Base-by-base conservation (phyloP, 2,329 filamentous ascomycete species). In the Claviceps purpurea region DNA sequence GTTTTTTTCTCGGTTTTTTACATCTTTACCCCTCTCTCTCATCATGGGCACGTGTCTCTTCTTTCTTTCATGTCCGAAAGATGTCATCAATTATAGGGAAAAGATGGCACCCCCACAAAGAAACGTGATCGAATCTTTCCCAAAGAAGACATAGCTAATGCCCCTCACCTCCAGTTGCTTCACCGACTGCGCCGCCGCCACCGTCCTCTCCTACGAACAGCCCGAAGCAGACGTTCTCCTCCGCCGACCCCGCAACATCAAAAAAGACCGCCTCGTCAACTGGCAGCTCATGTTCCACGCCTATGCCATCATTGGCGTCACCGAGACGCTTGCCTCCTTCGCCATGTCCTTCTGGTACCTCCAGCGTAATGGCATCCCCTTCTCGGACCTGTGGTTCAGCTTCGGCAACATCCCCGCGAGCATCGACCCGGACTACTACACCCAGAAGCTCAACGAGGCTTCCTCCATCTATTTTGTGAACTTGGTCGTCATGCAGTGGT, bases 401-500 rank as follows among this genome's bases (percentile, higher is more conserved):
- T 88, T 85, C 61, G 82, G 82, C 49, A 60, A 65, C 3, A 59
- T 75, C 4, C 77, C 75, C 10, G 71, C 59, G 52, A 69, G 62
- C 61, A 72, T 78, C 11, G 74, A 77, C 50, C 65, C 73, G 1
- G 77, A 78, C 46, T 76, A 74, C 52, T 78, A 82, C 59, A 69
- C 67, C 0, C 64, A 70, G 30, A 73, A 78, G 56, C 68, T 85
- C 24, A 84, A 82, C 56, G 73, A 77, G 55, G 84, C 84, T 0
- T 84, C 78, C 40, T 85, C 81, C 16, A 82, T 91, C 54, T 90
- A 90, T 66, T 90, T 90, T 59, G 78, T 89, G 58, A 90, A 83
- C 54, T 70, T 91, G 22, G 86, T 91, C 2, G 81, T 90, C 48
- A 88, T 90, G 84, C 84, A 87, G 73, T 83, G 82, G 73, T 89